Conservation (phyloP, 2,329 filamentous ascomycete genomes). For the Colletotrichum abscissum region DNA sequence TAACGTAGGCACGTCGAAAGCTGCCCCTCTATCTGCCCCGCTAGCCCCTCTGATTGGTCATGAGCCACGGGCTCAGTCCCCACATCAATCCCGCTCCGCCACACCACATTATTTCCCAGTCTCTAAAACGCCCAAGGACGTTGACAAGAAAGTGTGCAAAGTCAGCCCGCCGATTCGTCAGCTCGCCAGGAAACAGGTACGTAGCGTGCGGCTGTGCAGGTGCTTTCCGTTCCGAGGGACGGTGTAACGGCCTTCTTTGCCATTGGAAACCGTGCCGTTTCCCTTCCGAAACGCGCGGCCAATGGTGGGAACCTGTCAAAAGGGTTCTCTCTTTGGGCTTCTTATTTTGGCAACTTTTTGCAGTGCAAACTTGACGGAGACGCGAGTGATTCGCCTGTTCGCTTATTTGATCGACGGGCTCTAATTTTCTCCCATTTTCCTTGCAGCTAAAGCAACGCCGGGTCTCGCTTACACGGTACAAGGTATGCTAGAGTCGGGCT, state of each 20-base stretch:
- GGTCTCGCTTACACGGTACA: no score
- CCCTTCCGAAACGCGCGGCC: constrained; percentile 29
- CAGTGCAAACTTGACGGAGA: no score
- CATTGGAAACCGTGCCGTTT: constrained; percentile 7
- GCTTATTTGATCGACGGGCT: neutral
- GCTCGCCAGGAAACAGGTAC: neutral
- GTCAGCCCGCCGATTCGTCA: constrained; percentile 13
- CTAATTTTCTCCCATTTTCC: neutral
- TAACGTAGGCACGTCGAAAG: no score
- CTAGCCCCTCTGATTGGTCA: neutral
- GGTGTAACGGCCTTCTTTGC: neutral
- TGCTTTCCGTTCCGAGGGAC: neutral
- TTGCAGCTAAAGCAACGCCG: neutral
- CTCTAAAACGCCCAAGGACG: neutral
- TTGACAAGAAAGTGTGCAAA: neutral
- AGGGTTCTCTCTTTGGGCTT: neutral
- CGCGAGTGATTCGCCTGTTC: neutral
- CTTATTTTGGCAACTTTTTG: no score
- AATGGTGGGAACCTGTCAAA: neutral
- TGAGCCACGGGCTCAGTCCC: neutral
- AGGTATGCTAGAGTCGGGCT: neutral
- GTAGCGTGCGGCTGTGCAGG: constrained; percentile 30
- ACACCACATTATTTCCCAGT: neutral
- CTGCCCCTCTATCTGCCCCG: no score
- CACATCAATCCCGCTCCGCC: constrained; percentile 27